Percentiles rank a stretch among this genome's conserved stretches.
These are phyloP conservation scores for Primulina eburnea DNA, from an alignment of 257 asterid genomes.

Conservation along the genomic window DNA sequence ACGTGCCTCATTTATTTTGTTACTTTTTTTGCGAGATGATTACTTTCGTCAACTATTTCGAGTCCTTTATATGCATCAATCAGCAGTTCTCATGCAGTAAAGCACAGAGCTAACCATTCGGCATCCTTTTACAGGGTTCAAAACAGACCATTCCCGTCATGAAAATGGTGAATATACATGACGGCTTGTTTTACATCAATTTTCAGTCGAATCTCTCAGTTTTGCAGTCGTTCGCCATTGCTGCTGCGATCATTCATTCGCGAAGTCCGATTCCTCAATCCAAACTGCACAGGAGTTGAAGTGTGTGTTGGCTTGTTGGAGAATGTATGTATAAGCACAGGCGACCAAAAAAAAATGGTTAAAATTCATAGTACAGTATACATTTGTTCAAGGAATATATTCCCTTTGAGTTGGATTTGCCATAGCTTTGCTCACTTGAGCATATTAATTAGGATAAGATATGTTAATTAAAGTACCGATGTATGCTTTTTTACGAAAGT, in stretches of 20 bases:
- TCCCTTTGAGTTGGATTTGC: background rate
- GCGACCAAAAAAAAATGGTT: background rate
- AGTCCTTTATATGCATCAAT: background rate
- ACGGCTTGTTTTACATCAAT: slow-evolving; percentile 62
- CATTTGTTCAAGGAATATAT: background rate
- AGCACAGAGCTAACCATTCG: slow-evolving; percentile 2
- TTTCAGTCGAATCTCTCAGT: slow-evolving; percentile 68
- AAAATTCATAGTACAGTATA: background rate
- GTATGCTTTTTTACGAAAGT: too few relatives aligned
- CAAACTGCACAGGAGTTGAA: slow-evolving; percentile 55
- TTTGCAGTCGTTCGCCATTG: slow-evolving; percentile 76
- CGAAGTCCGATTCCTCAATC: slow-evolving; percentile 47
- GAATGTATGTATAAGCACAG: background rate
- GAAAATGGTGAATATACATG: slow-evolving; percentile 78
- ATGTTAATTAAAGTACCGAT: too few relatives aligned
- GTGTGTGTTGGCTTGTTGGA: background rate
- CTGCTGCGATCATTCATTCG: slow-evolving; percentile 74
- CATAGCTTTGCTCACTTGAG: background rate
- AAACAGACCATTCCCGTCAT: slow-evolving; percentile 50
- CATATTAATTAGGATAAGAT: too few relatives aligned
- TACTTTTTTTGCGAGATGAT: background rate
- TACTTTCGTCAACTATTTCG: background rate
- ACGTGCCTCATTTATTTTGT: background rate
- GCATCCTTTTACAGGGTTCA: slow-evolving; percentile 56
- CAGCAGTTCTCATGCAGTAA: background rate